Conservation (phyloP, 1,139 yeast genomes). For the Pichia norvegensis region DNA sequence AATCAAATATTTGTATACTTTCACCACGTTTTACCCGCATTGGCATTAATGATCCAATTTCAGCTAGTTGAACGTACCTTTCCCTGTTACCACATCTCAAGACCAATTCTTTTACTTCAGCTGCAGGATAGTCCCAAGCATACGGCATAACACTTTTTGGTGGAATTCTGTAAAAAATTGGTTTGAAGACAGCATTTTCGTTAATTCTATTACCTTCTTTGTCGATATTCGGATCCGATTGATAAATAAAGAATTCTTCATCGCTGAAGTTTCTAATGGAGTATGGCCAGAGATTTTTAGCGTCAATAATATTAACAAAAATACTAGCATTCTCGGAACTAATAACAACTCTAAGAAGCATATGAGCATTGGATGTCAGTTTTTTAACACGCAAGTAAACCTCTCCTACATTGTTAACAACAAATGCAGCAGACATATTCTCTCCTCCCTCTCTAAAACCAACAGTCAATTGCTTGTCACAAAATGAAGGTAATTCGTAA, state of each 20-base stretch:
- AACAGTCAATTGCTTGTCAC: constrained; percentile 47
- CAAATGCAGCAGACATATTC: constrained; percentile 85
- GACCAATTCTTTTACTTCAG: constrained; percentile 70
- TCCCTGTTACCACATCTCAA: constrained; percentile 67
- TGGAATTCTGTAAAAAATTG: constrained; percentile 72
- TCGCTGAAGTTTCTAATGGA: constrained; percentile 86
- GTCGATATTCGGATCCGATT: constrained; percentile 73
- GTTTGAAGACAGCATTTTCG: constrained; percentile 48
- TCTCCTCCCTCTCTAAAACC: constrained; percentile 53
- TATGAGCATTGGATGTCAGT: constrained; percentile 44
- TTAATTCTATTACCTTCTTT: constrained; percentile 50
- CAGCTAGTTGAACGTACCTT: constrained; percentile 77
- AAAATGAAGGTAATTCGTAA: constrained; percentile 47
- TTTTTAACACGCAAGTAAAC: constrained; percentile 63
- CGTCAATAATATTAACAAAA: constrained; percentile 66
- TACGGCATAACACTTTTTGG: constrained; percentile 95
- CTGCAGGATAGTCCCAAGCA: constrained; percentile 96
- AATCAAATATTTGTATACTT: constrained; percentile 54
- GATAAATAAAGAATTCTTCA: constrained; percentile 75
- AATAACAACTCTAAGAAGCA: constrained; percentile 63
- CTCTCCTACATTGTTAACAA: constrained; percentile 77
- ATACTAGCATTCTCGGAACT: constrained; percentile 74
- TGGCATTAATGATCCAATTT: constrained; percentile 85
- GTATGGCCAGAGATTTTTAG: constrained; percentile 83
- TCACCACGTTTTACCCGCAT: constrained; percentile 58